Conservation (phyloP, 129 eudicot species). For the Ambrosia trifida region DNA sequence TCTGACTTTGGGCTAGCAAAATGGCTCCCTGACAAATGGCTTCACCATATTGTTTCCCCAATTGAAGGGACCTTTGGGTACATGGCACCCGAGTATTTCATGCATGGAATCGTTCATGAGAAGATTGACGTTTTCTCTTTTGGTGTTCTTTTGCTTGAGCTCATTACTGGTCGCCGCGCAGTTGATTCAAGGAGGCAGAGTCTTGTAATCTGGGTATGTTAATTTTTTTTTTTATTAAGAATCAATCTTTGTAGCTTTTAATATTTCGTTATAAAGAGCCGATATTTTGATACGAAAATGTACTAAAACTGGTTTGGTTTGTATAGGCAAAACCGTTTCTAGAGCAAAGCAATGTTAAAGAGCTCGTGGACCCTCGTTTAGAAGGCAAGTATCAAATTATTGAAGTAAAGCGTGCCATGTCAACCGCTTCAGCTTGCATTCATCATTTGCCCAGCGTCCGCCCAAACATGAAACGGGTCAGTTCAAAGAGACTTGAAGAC, state of each 20-base stretch:
- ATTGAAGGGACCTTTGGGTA: slow-evolving; percentile 99
- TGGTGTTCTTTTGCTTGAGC: slow-evolving; percentile 90
- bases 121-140: slow-evolving; percentile 93
- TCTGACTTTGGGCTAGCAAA: slow-evolving; percentile 96
- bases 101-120: slow-evolving; percentile 96
- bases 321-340: slow-evolving; percentile 80
- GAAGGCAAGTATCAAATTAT: slow-evolving; percentile 45
- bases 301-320: neutral
- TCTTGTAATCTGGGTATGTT: slow-evolving; percentile 90
- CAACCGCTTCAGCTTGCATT: slow-evolving; percentile 72
- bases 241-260: neutral
- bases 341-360: slow-evolving; percentile 54
- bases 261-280: slow-evolving; percentile 44
- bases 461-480: slow-evolving; percentile 76
- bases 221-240: neutral
- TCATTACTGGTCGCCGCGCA: slow-evolving; percentile 94
- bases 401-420: slow-evolving; percentile 67
- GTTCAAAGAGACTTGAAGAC: neutral
- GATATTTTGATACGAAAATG: neutral
- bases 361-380: slow-evolving; percentile 66
- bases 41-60: slow-evolving; percentile 83
- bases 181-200: slow-evolving; percentile 89
- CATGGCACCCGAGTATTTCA: slow-evolving; percentile 98
- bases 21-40: slow-evolving; percentile 97
- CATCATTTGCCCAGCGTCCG: slow-evolving; percentile 72